Base-by-base conservation (phyloP, 768 basidiomycete genomes). In the Amanita rubescens region DNA sequence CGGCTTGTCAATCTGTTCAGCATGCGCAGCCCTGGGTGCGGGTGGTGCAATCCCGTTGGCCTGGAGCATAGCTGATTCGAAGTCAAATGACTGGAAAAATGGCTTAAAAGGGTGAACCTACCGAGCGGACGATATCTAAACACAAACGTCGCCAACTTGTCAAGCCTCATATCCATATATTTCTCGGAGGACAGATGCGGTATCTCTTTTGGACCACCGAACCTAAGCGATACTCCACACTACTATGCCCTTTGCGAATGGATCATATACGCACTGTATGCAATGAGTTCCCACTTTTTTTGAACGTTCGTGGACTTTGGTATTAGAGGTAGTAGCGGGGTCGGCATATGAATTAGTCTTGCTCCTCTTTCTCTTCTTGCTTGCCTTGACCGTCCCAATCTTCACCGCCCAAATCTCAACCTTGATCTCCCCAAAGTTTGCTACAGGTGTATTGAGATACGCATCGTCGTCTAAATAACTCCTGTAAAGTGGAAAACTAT, bases 61-160 rank as follows among this genome's bases (percentile, higher is more conserved):
- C 35, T 57, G 59, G 5, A 62, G 57, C 30, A 60, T 46, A 14
- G 53, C 59, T 62, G 22, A 19, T n/a, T n/a, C n/a, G 22, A 24
- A 27, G 35, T 37, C 38, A 14, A n/a, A n/a, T n/a, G n/a, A n/a
- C n/a, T n/a, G n/a, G n/a, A n/a, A n/a, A n/a, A n/a, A 34, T 3
- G 37, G 24, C 27, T 25, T 39, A 12, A 12, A n/a, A 9, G n/a
- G 8, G 15, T 49, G 12, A 39, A 27, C 58, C 24, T 27, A 66
- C 63, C 61, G 4, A 61, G 41, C 6, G 63, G 55, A 20, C 65
- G 54, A 54, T 67, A 65, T 41, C 53, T 61, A 44, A 67, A 65
- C 8, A 60, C 55, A 44, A 65, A 63, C 14, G 56, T 62, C 0
- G 50, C 59, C 3, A 62, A 44, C 19, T 30, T 42, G 5, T 50